phyloP scores from a whole-genome alignment of 2,329 filamentous ascomycete species.

The Diplodia seriata region DNA sequence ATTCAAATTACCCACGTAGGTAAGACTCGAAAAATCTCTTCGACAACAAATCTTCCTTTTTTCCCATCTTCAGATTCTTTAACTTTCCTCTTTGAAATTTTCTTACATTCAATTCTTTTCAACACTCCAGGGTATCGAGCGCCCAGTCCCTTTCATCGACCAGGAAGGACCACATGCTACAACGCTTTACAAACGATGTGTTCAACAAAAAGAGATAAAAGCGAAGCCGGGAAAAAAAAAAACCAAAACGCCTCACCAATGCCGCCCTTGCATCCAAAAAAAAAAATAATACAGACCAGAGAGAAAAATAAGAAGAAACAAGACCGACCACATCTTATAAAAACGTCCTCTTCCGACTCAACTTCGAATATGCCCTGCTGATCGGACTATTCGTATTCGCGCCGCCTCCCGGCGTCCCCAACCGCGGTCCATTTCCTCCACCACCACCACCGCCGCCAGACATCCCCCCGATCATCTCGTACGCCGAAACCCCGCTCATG shows the following conservation, averaged over 20 bases:
- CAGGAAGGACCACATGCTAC: neutral
- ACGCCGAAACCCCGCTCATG: neutral
- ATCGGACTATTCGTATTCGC: conserved; percentile 1
- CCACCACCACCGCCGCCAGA: neutral
- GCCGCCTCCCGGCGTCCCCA: neutral
- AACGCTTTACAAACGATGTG: neutral
- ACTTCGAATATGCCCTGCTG: conserved; percentile 26
- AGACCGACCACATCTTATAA: neutral
- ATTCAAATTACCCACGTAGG: too few relatives aligned
- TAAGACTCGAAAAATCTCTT: too few relatives aligned
- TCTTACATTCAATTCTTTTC: conserved; percentile 1
- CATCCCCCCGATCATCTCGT: conserved; percentile 20
- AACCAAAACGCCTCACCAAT: neutral
- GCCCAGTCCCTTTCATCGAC: neutral
- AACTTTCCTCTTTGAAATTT: neutral
- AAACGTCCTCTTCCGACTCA: conserved; percentile 30
- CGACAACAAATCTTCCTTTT: too few relatives aligned
- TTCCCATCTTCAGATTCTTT: neutral
- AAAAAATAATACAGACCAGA: neutral
- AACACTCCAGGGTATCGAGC: conserved; percentile 22
- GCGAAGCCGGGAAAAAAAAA: neutral
- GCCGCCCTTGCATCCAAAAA: neutral
- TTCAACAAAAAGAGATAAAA: neutral
- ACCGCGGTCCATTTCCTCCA: neutral
- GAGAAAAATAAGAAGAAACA: neutral